A percentile compares a stretch with the other conserved stretches of the same genome.
These are phyloP conservation scores for Dentipellis sp. DNA, from an alignment of 768 basidiomycete species.

Conservation along the genomic window DNA sequence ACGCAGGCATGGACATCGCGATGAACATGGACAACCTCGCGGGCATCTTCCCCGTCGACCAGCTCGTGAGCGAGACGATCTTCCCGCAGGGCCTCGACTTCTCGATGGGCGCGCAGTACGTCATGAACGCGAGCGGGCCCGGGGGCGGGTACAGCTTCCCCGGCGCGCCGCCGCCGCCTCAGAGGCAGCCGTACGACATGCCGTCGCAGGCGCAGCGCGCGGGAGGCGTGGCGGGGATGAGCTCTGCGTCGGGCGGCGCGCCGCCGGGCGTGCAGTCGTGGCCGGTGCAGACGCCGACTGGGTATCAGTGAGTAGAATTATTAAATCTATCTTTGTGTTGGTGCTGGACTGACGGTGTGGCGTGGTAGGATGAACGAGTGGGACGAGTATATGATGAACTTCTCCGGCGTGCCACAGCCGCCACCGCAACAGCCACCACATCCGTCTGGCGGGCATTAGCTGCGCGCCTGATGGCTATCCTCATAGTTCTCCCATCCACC, in stretches of 20 bases:
- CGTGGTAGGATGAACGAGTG: slow-evolving; percentile 10
- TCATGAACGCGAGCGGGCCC: background rate
- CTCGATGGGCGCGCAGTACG: background rate
- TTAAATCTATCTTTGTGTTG: background rate
- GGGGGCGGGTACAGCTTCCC: background rate
- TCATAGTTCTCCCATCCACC: no score
- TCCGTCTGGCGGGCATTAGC: no score
- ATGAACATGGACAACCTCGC: background rate
- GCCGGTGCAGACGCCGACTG: slow-evolving; percentile 2
- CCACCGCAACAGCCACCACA: background rate
- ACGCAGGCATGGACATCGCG: background rate
- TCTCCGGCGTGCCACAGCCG: slow-evolving; percentile 7
- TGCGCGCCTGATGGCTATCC: no score
- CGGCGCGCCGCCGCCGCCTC: background rate
- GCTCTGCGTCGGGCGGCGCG: no score
- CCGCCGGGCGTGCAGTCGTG: no score
- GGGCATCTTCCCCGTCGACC: background rate
- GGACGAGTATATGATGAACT: slow-evolving; percentile 11
- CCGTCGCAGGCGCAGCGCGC: background rate
- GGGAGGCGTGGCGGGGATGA: no score
- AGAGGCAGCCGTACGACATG: background rate
- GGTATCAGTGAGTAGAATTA: slow-evolving; percentile 10
- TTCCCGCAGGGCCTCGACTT: background rate
- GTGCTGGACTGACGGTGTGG: background rate
- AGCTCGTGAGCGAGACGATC: background rate